Percentiles rank a stretch among this genome's conserved stretches.
Evolutionary conservation across 2,329 filamentous ascomycete species (phyloP).

Genomic region (Phaeosphaeriaceae sp.): DNA sequence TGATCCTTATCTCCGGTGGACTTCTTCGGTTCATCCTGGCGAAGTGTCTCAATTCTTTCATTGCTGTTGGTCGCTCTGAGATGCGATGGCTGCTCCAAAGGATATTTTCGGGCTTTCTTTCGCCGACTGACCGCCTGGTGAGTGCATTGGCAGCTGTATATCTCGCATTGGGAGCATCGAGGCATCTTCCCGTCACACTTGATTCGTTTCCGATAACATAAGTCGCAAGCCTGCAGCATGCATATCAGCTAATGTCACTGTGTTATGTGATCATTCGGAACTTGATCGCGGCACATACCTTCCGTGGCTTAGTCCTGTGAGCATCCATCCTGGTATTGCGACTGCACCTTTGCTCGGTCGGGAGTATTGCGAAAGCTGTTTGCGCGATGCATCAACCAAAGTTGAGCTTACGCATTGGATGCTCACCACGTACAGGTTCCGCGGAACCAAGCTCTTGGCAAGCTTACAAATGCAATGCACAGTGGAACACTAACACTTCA

Average conservation of each 20-base stretch:
- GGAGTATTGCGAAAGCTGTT: background rate
- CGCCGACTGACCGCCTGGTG: background rate
- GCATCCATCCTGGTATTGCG: background rate
- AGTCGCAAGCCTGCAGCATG: background rate
- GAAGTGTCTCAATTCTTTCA: background rate
- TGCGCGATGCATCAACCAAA: background rate
- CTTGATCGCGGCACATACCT: background rate
- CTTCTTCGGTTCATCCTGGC: too few relatives aligned
- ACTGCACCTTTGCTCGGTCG: background rate
- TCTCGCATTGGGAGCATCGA: background rate
- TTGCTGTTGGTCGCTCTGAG: background rate
- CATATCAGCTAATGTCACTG: too few relatives aligned
- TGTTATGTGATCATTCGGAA: background rate
- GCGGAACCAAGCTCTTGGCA: background rate
- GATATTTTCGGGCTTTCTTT: background rate
- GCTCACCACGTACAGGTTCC: background rate
- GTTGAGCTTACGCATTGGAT: background rate
- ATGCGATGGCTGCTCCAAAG: background rate
- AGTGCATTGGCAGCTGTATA: background rate
- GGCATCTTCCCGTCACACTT: background rate
- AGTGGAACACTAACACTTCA: background rate
- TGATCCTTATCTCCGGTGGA: too few relatives aligned
- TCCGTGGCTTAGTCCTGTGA: background rate
- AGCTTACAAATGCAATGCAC: background rate
- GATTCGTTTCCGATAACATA: background rate